phyloP scores from a whole-genome alignment of 73 alveolate species.

The Symbiodinium pilosum region DNA sequence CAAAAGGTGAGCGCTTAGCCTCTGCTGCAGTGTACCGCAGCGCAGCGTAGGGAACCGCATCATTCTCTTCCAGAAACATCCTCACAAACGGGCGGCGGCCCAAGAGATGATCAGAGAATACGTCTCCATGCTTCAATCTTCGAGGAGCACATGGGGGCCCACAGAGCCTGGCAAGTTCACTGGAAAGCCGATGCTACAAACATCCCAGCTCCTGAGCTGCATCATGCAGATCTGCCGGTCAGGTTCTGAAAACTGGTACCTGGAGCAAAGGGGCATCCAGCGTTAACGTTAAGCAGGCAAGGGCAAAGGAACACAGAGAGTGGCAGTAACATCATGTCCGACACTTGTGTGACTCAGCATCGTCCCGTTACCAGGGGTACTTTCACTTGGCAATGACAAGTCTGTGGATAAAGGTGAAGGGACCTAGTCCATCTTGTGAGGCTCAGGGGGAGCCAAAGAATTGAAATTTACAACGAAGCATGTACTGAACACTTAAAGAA shows the following conservation, averaged over 20 bases:
- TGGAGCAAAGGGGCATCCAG: neutral
- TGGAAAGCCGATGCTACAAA: neutral
- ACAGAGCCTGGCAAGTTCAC: neutral
- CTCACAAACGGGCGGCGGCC: neutral
- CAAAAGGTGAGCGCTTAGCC: conserved; percentile 33
- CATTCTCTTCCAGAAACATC: conserved; percentile 98
- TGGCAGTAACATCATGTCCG: no score
- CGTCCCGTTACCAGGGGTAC: no score
- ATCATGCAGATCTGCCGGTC: conserved; percentile 89
- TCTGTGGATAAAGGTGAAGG: no score
- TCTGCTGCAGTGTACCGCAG: conserved; percentile 99
- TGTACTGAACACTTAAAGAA: no score
- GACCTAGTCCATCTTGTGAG: no score
- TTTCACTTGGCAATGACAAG: no score
- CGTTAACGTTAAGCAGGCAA: no score
- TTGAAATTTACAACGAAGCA: no score
- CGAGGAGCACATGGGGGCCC: neutral
- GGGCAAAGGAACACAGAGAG: no score
- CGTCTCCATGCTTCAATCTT: neutral
- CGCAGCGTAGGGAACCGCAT: conserved; percentile 99
- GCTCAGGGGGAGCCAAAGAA: no score
- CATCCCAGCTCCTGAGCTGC: conserved; percentile 95
- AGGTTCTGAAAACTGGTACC: conserved; percentile 97
- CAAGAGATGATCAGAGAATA: neutral
- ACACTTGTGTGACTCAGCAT: no score